Base-by-base conservation (phyloP, 164 flowering plant species). In the Piper longum region DNA sequence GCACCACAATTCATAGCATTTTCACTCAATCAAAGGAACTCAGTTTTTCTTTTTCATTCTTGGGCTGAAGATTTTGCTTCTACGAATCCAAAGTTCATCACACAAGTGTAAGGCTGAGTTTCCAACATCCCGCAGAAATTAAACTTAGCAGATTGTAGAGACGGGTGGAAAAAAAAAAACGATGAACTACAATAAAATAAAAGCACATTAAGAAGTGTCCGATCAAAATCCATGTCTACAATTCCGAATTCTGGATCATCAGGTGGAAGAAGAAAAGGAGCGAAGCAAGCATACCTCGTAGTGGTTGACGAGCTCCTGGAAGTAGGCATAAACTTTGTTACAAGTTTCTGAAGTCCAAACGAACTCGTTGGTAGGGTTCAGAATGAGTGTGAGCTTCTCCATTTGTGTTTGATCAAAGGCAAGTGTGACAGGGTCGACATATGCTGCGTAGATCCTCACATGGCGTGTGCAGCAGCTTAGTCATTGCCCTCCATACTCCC, bases 261-360 rank as follows among this genome's bases (percentile, higher is more conserved):
- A 2, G 9, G 52, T 48, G 14, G 9, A 5, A 2, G 12, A 14
- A 48, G 52, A 12, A 48, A 14, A 48, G 52, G 14, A 3, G 52
- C 1, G 14, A 12, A 9, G 2, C 5, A 48, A 55, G 17, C 13
- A 16, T 80, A 87, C 97, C 95, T 90, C 95, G 60, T 87, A 87
- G 75, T 90, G 92, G 74, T 90, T 92, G 13, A 88, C 85, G 59
- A 90, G 92, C 82, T 90, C 93, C 63, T 88, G 93, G 75, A 91
- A 91, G 75, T 81, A 85, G 54, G 86, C 67, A 64, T 83, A 86
- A 39, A 86, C 89, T 73, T 74, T 81, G 68, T 72, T 77, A 72
- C 87, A 81, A 19, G 83, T 85, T 42, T 88, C 96, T n/a, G 77
- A 17, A 16, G 75, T 85, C 96, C 97, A 86, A n/a, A 82, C 75